Conservation (phyloP, 768 basidiomycete species). For the Boletus reticuloceps region DNA sequence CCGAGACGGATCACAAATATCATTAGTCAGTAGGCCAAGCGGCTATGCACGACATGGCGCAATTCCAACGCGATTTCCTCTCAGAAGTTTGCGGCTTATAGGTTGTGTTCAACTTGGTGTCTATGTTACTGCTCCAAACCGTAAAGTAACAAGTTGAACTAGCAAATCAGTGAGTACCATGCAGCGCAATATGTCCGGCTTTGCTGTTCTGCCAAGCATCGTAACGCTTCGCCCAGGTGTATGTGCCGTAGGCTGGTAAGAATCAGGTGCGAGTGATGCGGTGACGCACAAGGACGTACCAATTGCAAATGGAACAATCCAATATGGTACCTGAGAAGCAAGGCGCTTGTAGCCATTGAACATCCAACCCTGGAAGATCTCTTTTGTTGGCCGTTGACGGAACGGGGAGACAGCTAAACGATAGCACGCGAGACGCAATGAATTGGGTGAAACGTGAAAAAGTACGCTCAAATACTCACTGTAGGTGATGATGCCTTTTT, state of each 20-base stretch:
- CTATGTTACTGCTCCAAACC: conserved; percentile 16
- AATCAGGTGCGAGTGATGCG: background rate
- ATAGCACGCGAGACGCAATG: background rate
- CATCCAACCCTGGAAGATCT: conserved; percentile 69
- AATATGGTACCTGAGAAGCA: conserved; percentile 72
- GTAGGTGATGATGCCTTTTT: conserved; percentile 78
- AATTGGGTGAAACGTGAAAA: background rate
- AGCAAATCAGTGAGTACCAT: conserved; percentile 23
- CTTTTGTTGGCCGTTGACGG: conserved; percentile 69
- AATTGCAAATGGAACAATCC: conserved; percentile 68
- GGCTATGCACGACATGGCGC: conserved; percentile 2
- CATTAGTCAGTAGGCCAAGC: conserved; percentile 5
- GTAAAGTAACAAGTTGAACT: conserved; percentile 13
- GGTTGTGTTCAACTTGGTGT: conserved; percentile 3
- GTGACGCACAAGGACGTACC: conserved; percentile 49
- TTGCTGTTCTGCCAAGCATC: conserved; percentile 74
- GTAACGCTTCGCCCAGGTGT: conserved; percentile 74
- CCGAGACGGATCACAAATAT: conserved; percentile 8
- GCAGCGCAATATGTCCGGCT: conserved; percentile 67
- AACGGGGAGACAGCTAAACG: conserved; percentile 76
- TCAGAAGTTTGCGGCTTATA: background rate
- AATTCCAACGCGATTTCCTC: background rate
- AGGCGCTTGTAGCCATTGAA: conserved; percentile 86
- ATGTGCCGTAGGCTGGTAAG: conserved; percentile 66
- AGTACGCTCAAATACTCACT: conserved; percentile 48